Base-by-base conservation (phyloP, 768 basidiomycete species). In the Leccinum truebloodii region DNA sequence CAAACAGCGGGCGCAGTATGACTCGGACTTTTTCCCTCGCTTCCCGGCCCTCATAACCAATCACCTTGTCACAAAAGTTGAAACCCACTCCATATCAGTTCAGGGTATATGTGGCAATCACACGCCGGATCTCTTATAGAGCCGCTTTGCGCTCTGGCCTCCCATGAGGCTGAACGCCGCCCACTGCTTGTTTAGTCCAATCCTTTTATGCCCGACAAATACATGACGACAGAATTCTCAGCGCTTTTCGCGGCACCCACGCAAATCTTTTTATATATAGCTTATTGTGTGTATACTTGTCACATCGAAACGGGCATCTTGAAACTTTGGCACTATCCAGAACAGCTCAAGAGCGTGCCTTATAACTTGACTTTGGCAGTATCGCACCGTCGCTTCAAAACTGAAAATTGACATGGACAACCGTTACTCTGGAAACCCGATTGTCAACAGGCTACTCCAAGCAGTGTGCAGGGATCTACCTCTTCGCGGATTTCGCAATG, bases 21-120 rank as follows among this genome's bases (percentile, higher is more conserved):
- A 2, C 5, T 22, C 60, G 60, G 60, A 30, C 8, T n/a, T 18
- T 60, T 51, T 53, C 51, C 39, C 18, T 54, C 59, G 59, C 60
- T 62, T 60, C 59, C 50, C 37, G 32, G 34, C 46, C 59, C 58
- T 41, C 37, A 58, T 58, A 56, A 26, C 52, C 13, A 55, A 54
- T 58, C 57, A 39, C 57, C 26, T 34, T 57, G 50, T 57, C 49
- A 55, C 55, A 28, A 20, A 55, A 55, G 14, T 30, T 30, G 28
- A 30, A 30, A 30, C 26, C 55, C 28, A 20, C 39, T n/a, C 18
- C 48, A 22, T 24, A 49, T 26, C 18, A 18, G 26, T 28, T 28
- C 49, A 50, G 49, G 49, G 49, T 50, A 22, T 22, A n/a, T 22
- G 12, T 28, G 49, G 50, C 50, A 51, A 51, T 51, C 50, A 51